Evolutionary conservation across 208 protist species (phyloP).

Genomic region (Wallacemonas sp.): DNA sequence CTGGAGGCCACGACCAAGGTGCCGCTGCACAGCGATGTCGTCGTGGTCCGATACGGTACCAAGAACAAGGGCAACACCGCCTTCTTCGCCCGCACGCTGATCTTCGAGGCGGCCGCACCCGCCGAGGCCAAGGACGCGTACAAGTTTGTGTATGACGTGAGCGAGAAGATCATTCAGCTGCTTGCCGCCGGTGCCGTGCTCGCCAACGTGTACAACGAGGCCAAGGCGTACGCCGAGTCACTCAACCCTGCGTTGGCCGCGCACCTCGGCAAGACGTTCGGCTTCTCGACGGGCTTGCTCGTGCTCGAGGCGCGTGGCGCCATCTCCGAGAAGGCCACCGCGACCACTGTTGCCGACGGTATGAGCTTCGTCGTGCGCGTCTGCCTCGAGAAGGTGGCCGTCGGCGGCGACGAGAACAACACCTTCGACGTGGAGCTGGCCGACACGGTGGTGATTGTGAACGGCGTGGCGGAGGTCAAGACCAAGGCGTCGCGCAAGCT

Average conservation of each 20-base stretch:
- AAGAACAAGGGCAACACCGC: constrained; percentile 81
- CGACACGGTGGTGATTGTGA: constrained; percentile 76
- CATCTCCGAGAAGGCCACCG: constrained; percentile 81
- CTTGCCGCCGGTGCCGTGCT: constrained; percentile 59
- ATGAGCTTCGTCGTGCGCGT: constrained; percentile 89
- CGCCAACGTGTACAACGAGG: constrained; percentile 58
- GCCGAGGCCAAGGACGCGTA: constrained; percentile 65
- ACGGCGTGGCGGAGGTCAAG: constrained; percentile 61
- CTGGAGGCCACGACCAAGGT: constrained; percentile 36
- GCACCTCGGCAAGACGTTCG: constrained; percentile 61
- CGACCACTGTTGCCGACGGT: constrained; percentile 44
- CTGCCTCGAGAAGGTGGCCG: constrained; percentile 57
- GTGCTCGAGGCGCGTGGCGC: constrained; percentile 78
- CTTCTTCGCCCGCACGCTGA: constrained; percentile 78
- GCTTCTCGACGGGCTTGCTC: constrained; percentile 83
- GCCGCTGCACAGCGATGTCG: constrained; percentile 61
- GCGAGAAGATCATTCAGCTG: constrained; percentile 60
- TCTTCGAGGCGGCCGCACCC: constrained; percentile 70
- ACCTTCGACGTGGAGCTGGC: constrained; percentile 74
- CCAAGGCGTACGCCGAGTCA: constrained; percentile 46
- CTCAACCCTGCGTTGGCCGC: constrained; percentile 47
- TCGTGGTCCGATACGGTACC: constrained; percentile 77
- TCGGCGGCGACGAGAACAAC: constrained; percentile 19
- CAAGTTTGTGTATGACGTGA: constrained; percentile 75
- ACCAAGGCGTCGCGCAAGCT: constrained; percentile 72